Conservation (phyloP, 2,329 filamentous ascomycete genomes). For the Aspergillus oerlinghausenensis region DNA sequence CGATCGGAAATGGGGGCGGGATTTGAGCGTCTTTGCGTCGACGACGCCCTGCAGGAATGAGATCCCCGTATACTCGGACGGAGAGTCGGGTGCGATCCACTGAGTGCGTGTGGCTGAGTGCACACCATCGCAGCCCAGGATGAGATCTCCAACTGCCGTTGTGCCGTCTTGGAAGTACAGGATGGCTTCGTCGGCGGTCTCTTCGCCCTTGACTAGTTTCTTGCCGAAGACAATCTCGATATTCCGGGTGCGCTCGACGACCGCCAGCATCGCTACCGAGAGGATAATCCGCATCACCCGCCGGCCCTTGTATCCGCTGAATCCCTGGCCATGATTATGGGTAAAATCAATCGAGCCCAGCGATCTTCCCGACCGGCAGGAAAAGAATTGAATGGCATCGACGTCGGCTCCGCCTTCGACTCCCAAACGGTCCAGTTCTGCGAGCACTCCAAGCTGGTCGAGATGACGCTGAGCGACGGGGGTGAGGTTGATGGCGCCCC, state of each 20-base stretch:
- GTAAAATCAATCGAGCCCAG: slow-evolving; percentile 38
- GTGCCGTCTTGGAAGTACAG: slow-evolving; percentile 38
- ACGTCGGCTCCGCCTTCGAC: slow-evolving; percentile 37
- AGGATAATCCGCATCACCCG: slow-evolving; percentile 41
- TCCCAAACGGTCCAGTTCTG: slow-evolving; percentile 35
- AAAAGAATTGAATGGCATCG: slow-evolving; percentile 39
- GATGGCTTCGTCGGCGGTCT: slow-evolving; percentile 27
- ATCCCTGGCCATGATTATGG: slow-evolving; percentile 33
- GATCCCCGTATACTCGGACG: slow-evolving; percentile 39
- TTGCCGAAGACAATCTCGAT: slow-evolving; percentile 41
- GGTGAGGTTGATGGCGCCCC: slow-evolving; percentile 43
- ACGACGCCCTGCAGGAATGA: slow-evolving; percentile 37
- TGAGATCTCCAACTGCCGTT: slow-evolving; percentile 29
- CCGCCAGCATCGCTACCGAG: slow-evolving; percentile 38
- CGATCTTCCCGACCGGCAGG: slow-evolving; percentile 34
- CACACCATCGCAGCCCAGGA: slow-evolving; percentile 41
- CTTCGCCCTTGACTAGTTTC: slow-evolving; percentile 34
- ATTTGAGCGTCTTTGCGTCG: slow-evolving; percentile 17
- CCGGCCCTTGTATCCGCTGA: slow-evolving; percentile 38
- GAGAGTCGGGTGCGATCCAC: slow-evolving; percentile 32
- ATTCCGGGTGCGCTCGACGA: slow-evolving; percentile 32
- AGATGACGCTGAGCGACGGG: slow-evolving; percentile 43
- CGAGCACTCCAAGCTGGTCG: slow-evolving; percentile 37
- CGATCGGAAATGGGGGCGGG: slow-evolving; percentile 34
- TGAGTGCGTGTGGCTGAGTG: slow-evolving; percentile 36